Evolutionary conservation across 2,329 filamentous ascomycete genomes (phyloP).

Genomic region (Grosmannia serpens): DNA sequence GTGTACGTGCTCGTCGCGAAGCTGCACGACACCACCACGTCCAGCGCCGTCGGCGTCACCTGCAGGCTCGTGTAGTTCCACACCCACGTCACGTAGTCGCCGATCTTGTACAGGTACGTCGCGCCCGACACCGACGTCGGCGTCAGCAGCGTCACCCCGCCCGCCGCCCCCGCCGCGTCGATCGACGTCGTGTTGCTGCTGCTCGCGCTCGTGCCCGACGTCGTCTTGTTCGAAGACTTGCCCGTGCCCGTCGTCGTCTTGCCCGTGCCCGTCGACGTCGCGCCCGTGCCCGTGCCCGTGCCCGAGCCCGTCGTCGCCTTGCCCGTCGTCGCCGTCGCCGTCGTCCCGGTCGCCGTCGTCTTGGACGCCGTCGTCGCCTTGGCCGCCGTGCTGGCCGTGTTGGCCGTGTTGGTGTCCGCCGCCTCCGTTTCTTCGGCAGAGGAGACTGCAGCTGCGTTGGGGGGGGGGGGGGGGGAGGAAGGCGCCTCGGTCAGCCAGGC

Average conservation of each 20-base stretch:
- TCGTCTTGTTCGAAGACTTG: slow-evolving; percentile 8
- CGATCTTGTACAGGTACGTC: slow-evolving; percentile 47
- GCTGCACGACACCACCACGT: slow-evolving; percentile 47
- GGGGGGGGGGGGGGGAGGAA: too few relatives aligned
- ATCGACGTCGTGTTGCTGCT: slow-evolving; percentile 25
- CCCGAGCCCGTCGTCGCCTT: slow-evolving; percentile 14
- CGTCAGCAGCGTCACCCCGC: slow-evolving; percentile 40
- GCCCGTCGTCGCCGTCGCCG: slow-evolving; percentile 13
- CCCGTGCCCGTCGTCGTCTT: slow-evolving; percentile 12
- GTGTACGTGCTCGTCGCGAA: slow-evolving; percentile 43
- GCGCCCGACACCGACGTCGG: slow-evolving; percentile 33
- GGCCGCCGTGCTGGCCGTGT: slow-evolving; percentile 21
- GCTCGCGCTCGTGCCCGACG: slow-evolving; percentile 13
- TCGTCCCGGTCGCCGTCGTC: slow-evolving; percentile 9
- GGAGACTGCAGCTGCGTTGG: not conserved
- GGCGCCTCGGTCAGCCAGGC: too few relatives aligned
- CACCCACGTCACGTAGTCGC: slow-evolving; percentile 45
- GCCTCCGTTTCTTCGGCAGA: slow-evolving; percentile 3
- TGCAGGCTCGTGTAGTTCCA: slow-evolving; percentile 56
- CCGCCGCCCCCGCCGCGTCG: slow-evolving; percentile 33
- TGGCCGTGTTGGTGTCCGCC: slow-evolving; percentile 10
- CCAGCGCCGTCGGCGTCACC: slow-evolving; percentile 46
- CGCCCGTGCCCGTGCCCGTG: slow-evolving; percentile 16
- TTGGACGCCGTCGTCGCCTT: slow-evolving; percentile 10
- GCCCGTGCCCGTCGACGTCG: slow-evolving; percentile 13